These are phyloP conservation scores for Eucommia ulmoides DNA, from an alignment of 257 asterid species.

Conservation along the genomic window DNA sequence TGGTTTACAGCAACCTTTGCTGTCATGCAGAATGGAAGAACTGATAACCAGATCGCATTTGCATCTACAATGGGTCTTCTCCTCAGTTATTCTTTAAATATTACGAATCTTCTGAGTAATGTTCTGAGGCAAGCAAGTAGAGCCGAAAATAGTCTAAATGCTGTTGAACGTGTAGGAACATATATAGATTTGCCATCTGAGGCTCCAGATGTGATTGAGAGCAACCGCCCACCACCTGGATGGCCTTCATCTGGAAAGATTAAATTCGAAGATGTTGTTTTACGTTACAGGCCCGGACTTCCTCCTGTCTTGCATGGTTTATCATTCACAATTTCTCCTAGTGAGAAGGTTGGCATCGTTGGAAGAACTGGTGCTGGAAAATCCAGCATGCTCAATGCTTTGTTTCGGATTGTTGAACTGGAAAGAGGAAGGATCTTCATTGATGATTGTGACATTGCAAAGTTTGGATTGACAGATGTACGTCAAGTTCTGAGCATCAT, in stretches of 20 bases:
- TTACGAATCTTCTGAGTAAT: background rate
- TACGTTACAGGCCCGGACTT: constrained; percentile 1
- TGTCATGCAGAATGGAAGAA: constrained; percentile 1
- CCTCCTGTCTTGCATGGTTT: background rate
- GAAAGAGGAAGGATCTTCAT: background rate
- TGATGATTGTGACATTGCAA: background rate
- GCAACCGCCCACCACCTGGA: background rate
- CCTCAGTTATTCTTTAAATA: background rate
- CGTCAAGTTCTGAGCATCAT: background rate
- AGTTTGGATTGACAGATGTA: constrained; percentile 1
- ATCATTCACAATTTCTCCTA: background rate
- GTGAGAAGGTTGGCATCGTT: constrained; percentile 1
- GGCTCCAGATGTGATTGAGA: background rate
- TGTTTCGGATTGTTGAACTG: constrained; percentile 3
- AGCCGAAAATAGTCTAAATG: background rate
- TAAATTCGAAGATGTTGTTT: background rate
- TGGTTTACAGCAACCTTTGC: constrained; percentile 3
- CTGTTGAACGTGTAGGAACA: constrained; percentile 1
- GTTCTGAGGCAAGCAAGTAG: background rate
- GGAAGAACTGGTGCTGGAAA: constrained; percentile 2
- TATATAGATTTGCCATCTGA: constrained; percentile 1
- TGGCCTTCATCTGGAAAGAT: background rate
- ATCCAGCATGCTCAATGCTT: constrained; percentile 1
- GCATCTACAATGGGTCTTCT: constrained; percentile 2
- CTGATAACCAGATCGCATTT: background rate